These are phyloP conservation scores for Neoboletus brunneissimus DNA, from an alignment of 768 basidiomycete species.

Conservation along the genomic window DNA sequence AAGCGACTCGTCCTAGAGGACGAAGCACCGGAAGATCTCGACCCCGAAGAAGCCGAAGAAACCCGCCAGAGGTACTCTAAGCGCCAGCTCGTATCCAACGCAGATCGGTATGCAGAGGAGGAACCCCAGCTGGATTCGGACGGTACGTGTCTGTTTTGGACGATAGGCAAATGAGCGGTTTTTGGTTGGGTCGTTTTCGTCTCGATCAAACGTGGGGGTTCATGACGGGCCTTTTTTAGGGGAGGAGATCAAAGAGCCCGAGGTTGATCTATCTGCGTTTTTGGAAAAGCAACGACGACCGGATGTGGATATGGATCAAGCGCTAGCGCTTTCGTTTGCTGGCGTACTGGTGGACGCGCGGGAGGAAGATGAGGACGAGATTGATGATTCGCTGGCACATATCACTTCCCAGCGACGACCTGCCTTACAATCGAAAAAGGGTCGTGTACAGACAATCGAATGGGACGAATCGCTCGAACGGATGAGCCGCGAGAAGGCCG, in stretches of 20 bases:
- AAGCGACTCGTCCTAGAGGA: conserved; percentile 59
- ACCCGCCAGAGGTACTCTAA: conserved; percentile 49
- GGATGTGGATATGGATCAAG: conserved; percentile 30
- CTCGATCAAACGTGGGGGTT: background rate
- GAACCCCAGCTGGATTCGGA: conserved; percentile 70
- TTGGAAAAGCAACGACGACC: conserved; percentile 59
- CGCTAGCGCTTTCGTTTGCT: conserved; percentile 2
- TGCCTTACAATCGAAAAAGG: conserved; percentile 47
- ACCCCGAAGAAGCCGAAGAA: conserved; percentile 48
- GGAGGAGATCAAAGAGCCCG: conserved; percentile 64
- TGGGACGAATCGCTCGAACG: conserved; percentile 69
- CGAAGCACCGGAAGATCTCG: conserved; percentile 41
- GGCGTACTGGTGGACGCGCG: conserved; percentile 18
- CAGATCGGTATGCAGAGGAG: conserved; percentile 69
- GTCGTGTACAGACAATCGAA: conserved; percentile 57
- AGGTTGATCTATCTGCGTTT: conserved; percentile 68
- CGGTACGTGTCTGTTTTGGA: conserved; percentile 39
- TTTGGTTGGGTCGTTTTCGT: background rate
- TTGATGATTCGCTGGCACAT: conserved; percentile 58
- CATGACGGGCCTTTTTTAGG: conserved; percentile 37
- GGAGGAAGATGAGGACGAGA: conserved; percentile 47
- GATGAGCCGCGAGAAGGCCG: conserved; percentile 65
- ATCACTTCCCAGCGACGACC: conserved; percentile 37
- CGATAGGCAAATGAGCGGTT: background rate
- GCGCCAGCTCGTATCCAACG: conserved; percentile 65